Evolutionary conservation across 805 yeast species (phyloP).

Genomic region (Candida rishiriensis): DNA sequence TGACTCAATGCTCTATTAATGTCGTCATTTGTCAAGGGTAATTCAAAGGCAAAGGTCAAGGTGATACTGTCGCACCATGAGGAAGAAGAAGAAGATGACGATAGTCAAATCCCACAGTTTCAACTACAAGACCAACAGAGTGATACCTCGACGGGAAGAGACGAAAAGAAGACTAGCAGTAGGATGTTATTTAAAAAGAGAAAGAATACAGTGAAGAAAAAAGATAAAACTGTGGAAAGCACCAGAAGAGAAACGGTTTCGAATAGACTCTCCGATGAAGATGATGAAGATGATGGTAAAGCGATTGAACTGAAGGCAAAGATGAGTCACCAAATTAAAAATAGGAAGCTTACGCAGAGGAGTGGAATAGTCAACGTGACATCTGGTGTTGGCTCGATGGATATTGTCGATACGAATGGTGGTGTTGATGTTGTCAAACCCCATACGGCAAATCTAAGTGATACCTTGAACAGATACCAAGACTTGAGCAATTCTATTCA

Average conservation of each 20-base stretch:
- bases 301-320: no score
- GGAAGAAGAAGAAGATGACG: slow-evolving; percentile 6
- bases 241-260: no score
- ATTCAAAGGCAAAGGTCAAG: slow-evolving; percentile 1
- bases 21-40: neutral
- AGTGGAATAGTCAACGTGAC: neutral
- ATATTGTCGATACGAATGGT: neutral
- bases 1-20: neutral
- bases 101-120: neutral
- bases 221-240: no score
- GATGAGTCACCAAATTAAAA: neutral
- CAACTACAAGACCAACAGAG: slow-evolving; percentile 1
- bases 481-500: neutral
- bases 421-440: neutral
- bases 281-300: no score
- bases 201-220: no score
- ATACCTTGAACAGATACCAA: slow-evolving; percentile 1
- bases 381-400: neutral
- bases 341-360: neutral
- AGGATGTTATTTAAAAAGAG: no score
- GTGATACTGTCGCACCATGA: slow-evolving; percentile 1
- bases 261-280: no score
- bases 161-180: no score
- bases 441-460: neutral
- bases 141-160: no score